These are phyloP conservation scores for Cryptococcus neoformans DNA, from an alignment of 1,284 basidiomycete genomes.

Conservation along the genomic window DNA sequence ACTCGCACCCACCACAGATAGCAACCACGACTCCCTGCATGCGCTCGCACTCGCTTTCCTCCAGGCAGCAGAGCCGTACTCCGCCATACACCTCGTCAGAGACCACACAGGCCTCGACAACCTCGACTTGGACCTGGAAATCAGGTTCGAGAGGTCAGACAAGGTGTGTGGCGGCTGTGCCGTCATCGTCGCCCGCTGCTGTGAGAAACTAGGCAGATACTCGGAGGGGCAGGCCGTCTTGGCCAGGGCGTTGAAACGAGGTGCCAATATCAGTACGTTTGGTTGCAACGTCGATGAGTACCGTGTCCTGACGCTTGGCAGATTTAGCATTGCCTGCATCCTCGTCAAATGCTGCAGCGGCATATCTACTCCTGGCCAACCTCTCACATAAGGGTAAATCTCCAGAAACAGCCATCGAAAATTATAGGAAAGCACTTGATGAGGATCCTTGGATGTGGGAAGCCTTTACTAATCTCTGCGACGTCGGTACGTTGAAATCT, in stretches of 20 bases:
- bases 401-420: constrained; percentile 65
- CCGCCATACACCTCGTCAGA: constrained; percentile 69
- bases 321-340: constrained; percentile 26
- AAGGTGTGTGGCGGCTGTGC: constrained; percentile 65
- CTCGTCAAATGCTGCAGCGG: constrained; percentile 25
- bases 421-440: constrained; percentile 68
- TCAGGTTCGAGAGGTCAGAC: constrained; percentile 45
- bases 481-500: constrained; percentile 60
- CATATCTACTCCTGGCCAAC: constrained; percentile 33
- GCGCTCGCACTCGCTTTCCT: constrained; percentile 76
- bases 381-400: constrained; percentile 49
- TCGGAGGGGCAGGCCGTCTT: constrained; percentile 44
- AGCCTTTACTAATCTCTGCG: constrained; percentile 84
- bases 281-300: constrained; percentile 1
- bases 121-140: constrained; percentile 17
- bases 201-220: constrained; percentile 61
- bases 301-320: constrained; percentile 8
- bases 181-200: constrained; percentile 74
- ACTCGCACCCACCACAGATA: constrained; percentile 24
- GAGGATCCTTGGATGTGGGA: constrained; percentile 87
- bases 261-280: constrained; percentile 30
- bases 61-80: constrained; percentile 68
- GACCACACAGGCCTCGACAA: constrained; percentile 42
- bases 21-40: constrained; percentile 77
- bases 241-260: constrained; percentile 32